These are phyloP conservation scores for Alloteropsis semialata DNA, from an alignment of 176 grass and related monocot species.

Conservation along the genomic window DNA sequence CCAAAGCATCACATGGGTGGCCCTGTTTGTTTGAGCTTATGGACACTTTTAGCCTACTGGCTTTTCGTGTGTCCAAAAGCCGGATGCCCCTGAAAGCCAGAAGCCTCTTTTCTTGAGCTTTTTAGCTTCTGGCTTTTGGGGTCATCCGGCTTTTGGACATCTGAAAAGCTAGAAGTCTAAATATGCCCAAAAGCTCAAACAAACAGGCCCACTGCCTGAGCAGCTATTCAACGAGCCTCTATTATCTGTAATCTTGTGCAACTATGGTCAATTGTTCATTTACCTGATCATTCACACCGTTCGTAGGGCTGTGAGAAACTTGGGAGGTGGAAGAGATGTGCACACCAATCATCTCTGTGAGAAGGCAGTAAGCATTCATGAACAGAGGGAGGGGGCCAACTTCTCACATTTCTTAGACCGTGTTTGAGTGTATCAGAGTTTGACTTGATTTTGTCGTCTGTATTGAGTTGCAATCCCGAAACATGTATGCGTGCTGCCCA, in stretches of 20 bases:
- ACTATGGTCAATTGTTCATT: neutral
- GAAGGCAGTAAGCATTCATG: neutral
- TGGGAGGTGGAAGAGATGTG: constrained; percentile 62
- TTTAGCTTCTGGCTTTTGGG: no score
- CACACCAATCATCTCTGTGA: constrained; percentile 43
- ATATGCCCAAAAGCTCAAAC: no score
- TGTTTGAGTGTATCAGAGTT: neutral
- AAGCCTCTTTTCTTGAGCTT: no score
- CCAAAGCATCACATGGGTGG: neutral
- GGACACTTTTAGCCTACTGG: no score
- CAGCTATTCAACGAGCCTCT: neutral
- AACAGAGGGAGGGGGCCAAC: neutral
- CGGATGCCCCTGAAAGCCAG: no score
- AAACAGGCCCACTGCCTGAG: neutral
- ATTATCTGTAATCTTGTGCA: neutral
- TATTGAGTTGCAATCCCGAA: neutral
- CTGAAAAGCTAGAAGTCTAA: no score
- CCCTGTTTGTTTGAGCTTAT: no score
- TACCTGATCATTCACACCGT: neutral
- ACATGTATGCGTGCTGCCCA: neutral
- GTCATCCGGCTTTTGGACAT: no score
- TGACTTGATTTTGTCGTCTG: neutral
- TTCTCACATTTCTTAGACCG: neutral
- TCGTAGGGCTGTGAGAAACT: constrained; percentile 67
- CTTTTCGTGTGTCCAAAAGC: no score